Base-by-base conservation (phyloP, 345 rosid genomes). In the Pugionium dolabratum region DNA sequence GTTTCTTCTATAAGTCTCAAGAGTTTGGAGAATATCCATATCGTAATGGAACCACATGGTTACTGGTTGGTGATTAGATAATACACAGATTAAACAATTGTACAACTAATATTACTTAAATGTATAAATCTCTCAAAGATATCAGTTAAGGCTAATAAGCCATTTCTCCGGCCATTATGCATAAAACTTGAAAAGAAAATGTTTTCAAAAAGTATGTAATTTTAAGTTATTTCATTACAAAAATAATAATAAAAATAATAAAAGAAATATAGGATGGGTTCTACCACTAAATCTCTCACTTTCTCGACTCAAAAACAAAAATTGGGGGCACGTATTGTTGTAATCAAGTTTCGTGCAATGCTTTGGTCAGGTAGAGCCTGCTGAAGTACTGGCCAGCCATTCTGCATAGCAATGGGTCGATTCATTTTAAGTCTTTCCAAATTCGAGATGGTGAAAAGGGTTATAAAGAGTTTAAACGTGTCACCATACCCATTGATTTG, bases 321-420 rank as follows among this genome's bases (percentile, higher is more conserved):
- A 7, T 32, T 44, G 43, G 4, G 44, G 4, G 7, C 3, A 62
- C 34, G 2, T 34, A 47, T 18, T 18, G 18, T 66, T 40, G 66
- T 40, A 8, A 45, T 85, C 82, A 87, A 54, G 79, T 77, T 0
- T 93, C 97, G 49, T 87, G 97, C 78, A 95, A 79, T 5, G 97
- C 91, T 76, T 95, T 91, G 82, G 76, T 82, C 76, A 95, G 74
- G 74, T 85, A 83, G 32, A 95, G 74, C 72, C 87, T 84, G 79
- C 82, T 85, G 83, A 89, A 91, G 85, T 81, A 91, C 81, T 91
- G 99, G 31, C 97, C 99, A 7, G 96, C 78, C 75, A 89, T 98
- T 78, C 99, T 95, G 94, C 79, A 79, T 27, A 37, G 4, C 44
- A 59, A 45, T 8, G 3, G 42, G 3, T 43, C 1, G 3, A 35